These are phyloP conservation scores for Candida hispaniensis DNA, from an alignment of 805 yeast genomes.

Conservation along the genomic window DNA sequence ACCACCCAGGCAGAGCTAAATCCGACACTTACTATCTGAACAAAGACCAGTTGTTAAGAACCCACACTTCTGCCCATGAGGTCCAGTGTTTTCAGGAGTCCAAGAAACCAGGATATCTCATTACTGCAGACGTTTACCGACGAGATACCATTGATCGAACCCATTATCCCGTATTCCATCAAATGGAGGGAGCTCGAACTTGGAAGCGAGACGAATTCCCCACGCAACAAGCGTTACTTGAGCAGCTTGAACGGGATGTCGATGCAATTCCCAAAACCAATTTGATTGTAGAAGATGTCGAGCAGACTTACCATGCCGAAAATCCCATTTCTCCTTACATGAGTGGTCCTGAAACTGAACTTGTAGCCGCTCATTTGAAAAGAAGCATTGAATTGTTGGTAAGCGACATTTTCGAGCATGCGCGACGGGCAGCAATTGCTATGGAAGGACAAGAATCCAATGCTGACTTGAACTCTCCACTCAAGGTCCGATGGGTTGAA, in stretches of 20 bases:
- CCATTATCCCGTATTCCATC: constrained; percentile 96
- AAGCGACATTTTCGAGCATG: constrained; percentile 67
- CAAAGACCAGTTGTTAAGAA: constrained; percentile 58
- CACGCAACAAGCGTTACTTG: constrained; percentile 29
- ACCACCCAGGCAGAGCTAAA: constrained; percentile 87
- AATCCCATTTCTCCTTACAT: constrained; percentile 79
- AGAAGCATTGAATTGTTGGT: constrained; percentile 77
- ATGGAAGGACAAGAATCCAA: constrained; percentile 54
- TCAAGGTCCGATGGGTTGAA: constrained; percentile 87
- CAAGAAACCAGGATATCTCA: constrained; percentile 75
- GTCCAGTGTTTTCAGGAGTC: constrained; percentile 62
- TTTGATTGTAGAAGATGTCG: constrained; percentile 68
- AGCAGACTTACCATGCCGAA: constrained; percentile 40
- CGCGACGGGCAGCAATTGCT: constrained; percentile 47
- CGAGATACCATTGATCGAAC: constrained; percentile 92
- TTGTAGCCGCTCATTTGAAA: constrained; percentile 69
- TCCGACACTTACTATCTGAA: constrained; percentile 91
- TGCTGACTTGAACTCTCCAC: constrained; percentile 57
- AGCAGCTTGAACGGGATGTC: constrained; percentile 46
- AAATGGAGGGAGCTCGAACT: constrained; percentile 89
- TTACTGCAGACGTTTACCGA: constrained; percentile 92
- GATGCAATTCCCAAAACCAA: constrained; percentile 53
- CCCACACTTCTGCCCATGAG: constrained; percentile 97
- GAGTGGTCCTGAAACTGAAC: constrained; percentile 55
- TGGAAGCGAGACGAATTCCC: constrained; percentile 50